Conservation (phyloP, 1,139 yeast species). For the Eremothecium coryli region DNA sequence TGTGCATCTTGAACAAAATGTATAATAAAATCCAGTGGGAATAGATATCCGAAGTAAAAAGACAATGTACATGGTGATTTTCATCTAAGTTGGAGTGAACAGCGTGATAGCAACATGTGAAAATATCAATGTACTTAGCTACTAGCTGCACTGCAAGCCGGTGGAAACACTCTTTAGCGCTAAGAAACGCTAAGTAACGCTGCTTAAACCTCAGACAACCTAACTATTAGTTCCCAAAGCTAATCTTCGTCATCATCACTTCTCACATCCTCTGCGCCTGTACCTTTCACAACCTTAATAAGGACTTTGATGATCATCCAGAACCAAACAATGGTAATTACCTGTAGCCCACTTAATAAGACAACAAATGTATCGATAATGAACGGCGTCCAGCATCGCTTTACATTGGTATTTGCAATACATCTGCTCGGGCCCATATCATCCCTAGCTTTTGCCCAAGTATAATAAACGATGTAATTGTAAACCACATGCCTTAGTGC, state of each 20-base stretch:
- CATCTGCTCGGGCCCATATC: conserved; percentile 22
- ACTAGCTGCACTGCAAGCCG: no score
- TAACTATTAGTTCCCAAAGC: no score
- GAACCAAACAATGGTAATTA: conserved; percentile 65
- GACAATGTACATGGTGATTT: no score
- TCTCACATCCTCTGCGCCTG: conserved; percentile 72
- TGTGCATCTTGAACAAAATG: no score
- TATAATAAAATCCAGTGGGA: no score
- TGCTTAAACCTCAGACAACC: no score
- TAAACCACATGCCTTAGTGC: conserved; percentile 64
- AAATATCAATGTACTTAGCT: no score
- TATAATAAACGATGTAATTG: conserved; percentile 54
- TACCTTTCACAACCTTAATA: conserved; percentile 58
- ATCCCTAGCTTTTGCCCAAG: conserved; percentile 29
- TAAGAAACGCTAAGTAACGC: no score
- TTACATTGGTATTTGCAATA: conserved; percentile 17
- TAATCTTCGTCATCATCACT: conserved; percentile 72
- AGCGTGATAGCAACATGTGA: no score
- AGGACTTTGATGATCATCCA: conserved; percentile 64
- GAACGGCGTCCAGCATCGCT: conserved; percentile 51
- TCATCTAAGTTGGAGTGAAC: no score
- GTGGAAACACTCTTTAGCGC: no score
- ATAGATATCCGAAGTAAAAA: no score
- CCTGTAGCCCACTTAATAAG: conserved; percentile 58
- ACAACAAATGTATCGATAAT: conserved; percentile 45